Conservation (phyloP, 2,329 filamentous ascomycete genomes). For the Trichophyton simii region DNA sequence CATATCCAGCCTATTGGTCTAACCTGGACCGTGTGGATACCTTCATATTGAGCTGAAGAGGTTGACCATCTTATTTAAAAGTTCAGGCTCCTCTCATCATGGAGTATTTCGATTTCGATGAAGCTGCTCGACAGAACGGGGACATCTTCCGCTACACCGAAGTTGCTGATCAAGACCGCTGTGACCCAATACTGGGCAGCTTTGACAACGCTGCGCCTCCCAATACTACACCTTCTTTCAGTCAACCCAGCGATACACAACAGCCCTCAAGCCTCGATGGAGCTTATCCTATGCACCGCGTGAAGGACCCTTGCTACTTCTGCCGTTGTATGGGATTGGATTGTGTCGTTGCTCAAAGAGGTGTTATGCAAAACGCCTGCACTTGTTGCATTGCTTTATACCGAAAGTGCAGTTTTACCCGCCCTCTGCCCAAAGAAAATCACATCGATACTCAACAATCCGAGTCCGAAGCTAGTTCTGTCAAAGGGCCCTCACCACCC, state of each 20-base stretch:
- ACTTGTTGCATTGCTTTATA: slow-evolving; percentile 38
- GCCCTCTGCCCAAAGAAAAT: slow-evolving; percentile 29
- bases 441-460: slow-evolving; percentile 34
- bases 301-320: slow-evolving; percentile 35
- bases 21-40: not conserved
- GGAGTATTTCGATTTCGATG: slow-evolving; percentile 39
- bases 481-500: slow-evolving; percentile 28
- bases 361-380: slow-evolving; percentile 33
- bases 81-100: slow-evolving; percentile 17
- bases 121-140: slow-evolving; percentile 30
- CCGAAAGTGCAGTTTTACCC: slow-evolving; percentile 37
- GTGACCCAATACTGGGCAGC: not conserved
- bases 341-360: slow-evolving; percentile 35
- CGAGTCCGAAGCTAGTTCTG: slow-evolving; percentile 32
- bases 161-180: not conserved
- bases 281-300: slow-evolving; percentile 33
- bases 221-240: not conserved
- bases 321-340: slow-evolving; percentile 36
- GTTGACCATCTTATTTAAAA: not conserved
- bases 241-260: not conserved
- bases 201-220: not conserved
- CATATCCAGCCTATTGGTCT: not conserved
- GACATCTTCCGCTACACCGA: not conserved
- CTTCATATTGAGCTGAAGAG: not conserved
- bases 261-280: slow-evolving; percentile 16